A percentile compares a stretch with the other conserved stretches of the same genome.
Conservation (phyloP, 2,329 filamentous ascomycete species). For the Talaromyces sp. region DNA sequence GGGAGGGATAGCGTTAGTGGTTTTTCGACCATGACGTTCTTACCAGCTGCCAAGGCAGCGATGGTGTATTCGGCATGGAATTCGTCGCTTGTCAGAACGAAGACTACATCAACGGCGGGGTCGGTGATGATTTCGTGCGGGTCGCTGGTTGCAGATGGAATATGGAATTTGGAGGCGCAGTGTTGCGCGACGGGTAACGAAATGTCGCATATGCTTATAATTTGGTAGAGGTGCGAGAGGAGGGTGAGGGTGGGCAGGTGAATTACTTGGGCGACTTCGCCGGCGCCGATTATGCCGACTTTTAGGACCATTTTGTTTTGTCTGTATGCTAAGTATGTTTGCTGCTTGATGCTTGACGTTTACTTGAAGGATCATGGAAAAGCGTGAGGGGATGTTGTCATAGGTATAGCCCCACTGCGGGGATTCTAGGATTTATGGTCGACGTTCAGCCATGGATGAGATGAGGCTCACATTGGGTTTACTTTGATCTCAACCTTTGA, state of each 20-base stretch:
- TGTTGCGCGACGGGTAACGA: constrained; percentile 11
- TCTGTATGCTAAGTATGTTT: neutral
- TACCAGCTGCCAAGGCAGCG: constrained; percentile 52
- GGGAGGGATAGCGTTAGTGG: constrained; percentile 52
- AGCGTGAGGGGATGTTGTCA: neutral
- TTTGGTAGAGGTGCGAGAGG: constrained; percentile 45
- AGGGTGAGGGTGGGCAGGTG: constrained; percentile 52
- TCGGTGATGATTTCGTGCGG: constrained; percentile 43
- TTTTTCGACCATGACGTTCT: constrained; percentile 60
- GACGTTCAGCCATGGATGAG: neutral
- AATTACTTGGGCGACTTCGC: constrained; percentile 50
- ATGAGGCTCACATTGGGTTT: neutral
- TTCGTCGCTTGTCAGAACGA: constrained; percentile 54
- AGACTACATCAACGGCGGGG: constrained; percentile 51
- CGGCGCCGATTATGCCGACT: constrained; percentile 37
- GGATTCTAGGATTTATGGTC: neutral
- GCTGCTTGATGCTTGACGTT: neutral
- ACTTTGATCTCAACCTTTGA: neutral
- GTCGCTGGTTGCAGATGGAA: constrained; percentile 33
- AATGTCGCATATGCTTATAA: constrained; percentile 54
- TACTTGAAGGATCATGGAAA: neutral
- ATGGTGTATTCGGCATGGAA: constrained; percentile 55
- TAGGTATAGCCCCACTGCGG: neutral
- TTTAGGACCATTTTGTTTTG: constrained; percentile 22
- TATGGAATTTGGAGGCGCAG: constrained; percentile 20